Base-by-base conservation (phyloP, 78 protist species). In the Protostelium mycophagum region DNA sequence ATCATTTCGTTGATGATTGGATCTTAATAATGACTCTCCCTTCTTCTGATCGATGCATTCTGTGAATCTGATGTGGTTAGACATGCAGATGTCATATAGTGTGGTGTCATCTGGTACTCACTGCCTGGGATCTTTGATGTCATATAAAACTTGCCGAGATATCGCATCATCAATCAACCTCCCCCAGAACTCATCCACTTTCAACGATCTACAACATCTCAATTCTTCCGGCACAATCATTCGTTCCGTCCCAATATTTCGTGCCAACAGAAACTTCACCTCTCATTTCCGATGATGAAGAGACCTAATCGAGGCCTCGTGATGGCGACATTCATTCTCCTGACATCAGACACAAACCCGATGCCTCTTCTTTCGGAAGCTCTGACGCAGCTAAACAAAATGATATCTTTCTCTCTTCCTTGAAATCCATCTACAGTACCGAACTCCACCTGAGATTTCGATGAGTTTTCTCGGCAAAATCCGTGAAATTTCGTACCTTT, bases 261-360 rank as follows among this genome's bases (percentile, higher is more conserved):
- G n/a, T 51, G 31, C 85, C 85, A 10, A 10, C 85, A 83, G 85
- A 28, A 31, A 23, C 85, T 28, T 51, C 73, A 51, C 73, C 73
- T 51, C 31, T 25, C 16, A 16, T 51, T 51, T 31, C 98, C 97
- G n/a, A 97, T 89, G 83, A 97, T 83, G 38, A 85, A 87, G 39
- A 97, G 29, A 29, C 94, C 83, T 1, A 38, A 51, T 38, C 84
- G 31, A 10, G 98, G 98, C 28, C 99, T 91, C 23, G 98, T 97
- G 34, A 97, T 85, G 86, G 96, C 96, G 31, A 97, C 99, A 88
- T 97, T 97, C 96, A 97, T 88, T n/a, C 99, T 92, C 16, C 98
- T 90, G 10, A 88, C 85, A 87, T 97, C 99, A 0, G 89, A 39
- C 36, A 97, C 83, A 87, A 97, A 97, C 37, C 98, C 98, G 37